Evolutionary conservation across 305 asterid genomes (phyloP).

Genomic region (Solanum aculeatissimum): DNA sequence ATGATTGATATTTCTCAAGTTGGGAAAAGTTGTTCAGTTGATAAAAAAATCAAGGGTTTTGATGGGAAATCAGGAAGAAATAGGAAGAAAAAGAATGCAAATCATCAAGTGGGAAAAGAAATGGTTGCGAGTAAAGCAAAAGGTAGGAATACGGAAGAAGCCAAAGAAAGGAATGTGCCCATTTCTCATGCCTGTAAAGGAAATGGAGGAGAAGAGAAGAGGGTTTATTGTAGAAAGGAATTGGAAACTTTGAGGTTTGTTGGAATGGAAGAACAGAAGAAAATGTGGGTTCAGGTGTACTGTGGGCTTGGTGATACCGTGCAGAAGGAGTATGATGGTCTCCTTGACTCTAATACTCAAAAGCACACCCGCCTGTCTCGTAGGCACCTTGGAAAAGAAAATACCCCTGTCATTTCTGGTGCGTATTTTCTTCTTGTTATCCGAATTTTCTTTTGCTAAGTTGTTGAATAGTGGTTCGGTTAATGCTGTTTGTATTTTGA

Average conservation of each 20-base stretch:
- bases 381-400: constrained; percentile 23
- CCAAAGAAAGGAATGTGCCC: neutral
- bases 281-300: constrained; percentile 59
- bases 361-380: constrained; percentile 19
- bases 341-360: constrained; percentile 10
- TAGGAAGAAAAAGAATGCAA: neutral
- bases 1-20: constrained; percentile 2
- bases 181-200: neutral
- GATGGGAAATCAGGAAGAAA: neutral
- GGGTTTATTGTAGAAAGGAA: constrained; percentile 43
- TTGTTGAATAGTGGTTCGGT: neutral
- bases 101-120: neutral
- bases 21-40: neutral
- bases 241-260: constrained; percentile 56
- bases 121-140: constrained; percentile 19
- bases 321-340: constrained; percentile 44
- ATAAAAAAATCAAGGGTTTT: neutral
- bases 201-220: constrained; percentile 23
- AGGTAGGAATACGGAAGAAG: constrained; percentile 15
- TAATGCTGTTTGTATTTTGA: neutral
- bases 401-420: constrained; percentile 12
- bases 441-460: neutral
- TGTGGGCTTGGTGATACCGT: constrained; percentile 43
- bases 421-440: neutral
- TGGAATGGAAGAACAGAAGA: constrained; percentile 48